Percentiles rank a stretch among this genome's conserved stretches.
Evolutionary conservation across 495 filamentous ascomycete species (phyloP).

Genomic region (Terfezia claveryi): DNA sequence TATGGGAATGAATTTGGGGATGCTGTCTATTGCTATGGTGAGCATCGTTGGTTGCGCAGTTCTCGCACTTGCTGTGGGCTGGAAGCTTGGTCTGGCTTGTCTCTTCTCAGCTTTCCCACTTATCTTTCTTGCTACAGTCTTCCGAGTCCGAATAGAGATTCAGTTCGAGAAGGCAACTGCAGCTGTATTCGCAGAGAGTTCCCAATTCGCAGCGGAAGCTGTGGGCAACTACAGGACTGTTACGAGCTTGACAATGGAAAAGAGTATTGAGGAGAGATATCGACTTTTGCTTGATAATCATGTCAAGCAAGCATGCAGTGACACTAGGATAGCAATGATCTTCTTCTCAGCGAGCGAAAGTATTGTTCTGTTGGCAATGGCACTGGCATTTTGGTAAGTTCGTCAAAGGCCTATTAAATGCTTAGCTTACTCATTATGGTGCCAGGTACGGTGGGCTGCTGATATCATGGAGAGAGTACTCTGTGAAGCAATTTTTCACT

Average conservation of each 20-base stretch:
- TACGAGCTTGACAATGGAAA: slow-evolving; percentile 32
- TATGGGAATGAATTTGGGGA: slow-evolving; percentile 32
- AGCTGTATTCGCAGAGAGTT: slow-evolving; percentile 31
- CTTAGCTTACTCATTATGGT: no score
- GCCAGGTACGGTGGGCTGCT: slow-evolving; percentile 21
- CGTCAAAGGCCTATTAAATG: no score
- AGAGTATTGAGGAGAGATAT: slow-evolving; percentile 28
- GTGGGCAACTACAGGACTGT: slow-evolving; percentile 35
- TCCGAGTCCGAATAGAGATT: slow-evolving; percentile 30
- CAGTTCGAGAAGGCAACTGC: slow-evolving; percentile 30
- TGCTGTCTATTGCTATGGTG: slow-evolving; percentile 28
- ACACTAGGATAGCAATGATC: slow-evolving; percentile 29
- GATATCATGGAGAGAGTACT: slow-evolving; percentile 12
- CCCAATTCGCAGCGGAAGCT: slow-evolving; percentile 35
- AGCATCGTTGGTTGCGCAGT: slow-evolving; percentile 28
- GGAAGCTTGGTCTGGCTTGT: slow-evolving; percentile 33
- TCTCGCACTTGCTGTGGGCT: slow-evolving; percentile 33
- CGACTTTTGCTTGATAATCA: slow-evolving; percentile 29
- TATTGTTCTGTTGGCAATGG: slow-evolving; percentile 31
- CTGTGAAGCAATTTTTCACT: slow-evolving; percentile 17
- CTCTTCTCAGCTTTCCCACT: slow-evolving; percentile 30
- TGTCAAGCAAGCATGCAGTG: slow-evolving; percentile 28
- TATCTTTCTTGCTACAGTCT: slow-evolving; percentile 28
- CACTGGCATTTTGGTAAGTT: slow-evolving; percentile 30
- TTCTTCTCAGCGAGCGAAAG: slow-evolving; percentile 31